Base-by-base conservation (phyloP, 345 rosid species). In the Kernera saxatilis region DNA sequence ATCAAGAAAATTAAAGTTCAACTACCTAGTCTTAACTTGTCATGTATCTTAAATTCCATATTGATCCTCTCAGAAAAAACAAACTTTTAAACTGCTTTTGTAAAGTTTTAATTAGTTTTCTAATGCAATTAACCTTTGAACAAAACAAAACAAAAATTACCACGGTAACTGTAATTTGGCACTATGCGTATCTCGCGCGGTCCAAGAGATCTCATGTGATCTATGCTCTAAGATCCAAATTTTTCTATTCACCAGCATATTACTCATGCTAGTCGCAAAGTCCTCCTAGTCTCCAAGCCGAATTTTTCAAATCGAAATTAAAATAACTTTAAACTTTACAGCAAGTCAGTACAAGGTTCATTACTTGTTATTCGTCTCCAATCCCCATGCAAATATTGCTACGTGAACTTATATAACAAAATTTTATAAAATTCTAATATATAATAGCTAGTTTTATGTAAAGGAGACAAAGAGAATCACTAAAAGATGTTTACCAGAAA, bases 371-470 rank as follows among this genome's bases (percentile, higher is more conserved):
- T 14, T 70, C 29, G 14, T 51, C 57, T 56, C 19, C 74, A 48
- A 56, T 48, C 59, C 74, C 74, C 74, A 58, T 59, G 74, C 59
- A 59, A 48, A 12, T 12, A 6, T 33, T 33, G 46, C 55, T 22
- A 43, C n/a, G 49, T 44, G 35, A n/a, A 19, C 33, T 52, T 26
- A 17, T 29, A n/a, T 17, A 40, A 18, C 1, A 21, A 2, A 23
- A 9, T 45, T 21, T 30, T 64, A 14, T 19, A 32, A 33, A 5
- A 8, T 7, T 32, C 50, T 14, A 48, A 27, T 29, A 25, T 25
- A 40, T 40, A 44, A 3, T 35, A 9, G 1, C 5, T 9, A 22
- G 8, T 13, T 67, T 13, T 8, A 8, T 29, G 21, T 15, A 5
- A 53, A 29, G 33, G 44, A 12, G 30, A 30, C 54, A 55, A 55